Conservation (phyloP, 2,329 filamentous ascomycete species). For the Penicillium sp. region DNA sequence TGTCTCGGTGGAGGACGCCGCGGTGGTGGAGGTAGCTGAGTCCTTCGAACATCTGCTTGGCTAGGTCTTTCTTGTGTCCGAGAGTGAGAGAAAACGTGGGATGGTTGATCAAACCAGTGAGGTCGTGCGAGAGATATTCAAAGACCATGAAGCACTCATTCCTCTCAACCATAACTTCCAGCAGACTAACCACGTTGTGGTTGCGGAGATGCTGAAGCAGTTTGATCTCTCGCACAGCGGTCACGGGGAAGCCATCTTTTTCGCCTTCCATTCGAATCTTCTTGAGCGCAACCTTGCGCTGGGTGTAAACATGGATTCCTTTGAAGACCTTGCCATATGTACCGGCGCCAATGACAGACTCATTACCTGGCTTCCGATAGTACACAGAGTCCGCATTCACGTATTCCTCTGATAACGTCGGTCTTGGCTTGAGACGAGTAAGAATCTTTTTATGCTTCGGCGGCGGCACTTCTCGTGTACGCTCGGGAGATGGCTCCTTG, state of each 20-base stretch:
- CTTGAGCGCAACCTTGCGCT: conserved; percentile 83
- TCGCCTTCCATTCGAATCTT: conserved; percentile 99
- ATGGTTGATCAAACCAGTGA: conserved; percentile 93
- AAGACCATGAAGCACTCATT: conserved; percentile 99
- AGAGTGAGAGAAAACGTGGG: conserved; percentile 83
- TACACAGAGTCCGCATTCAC: conserved; percentile 85
- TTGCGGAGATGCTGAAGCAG: conserved; percentile 91
- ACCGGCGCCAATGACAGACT: conserved; percentile 91
- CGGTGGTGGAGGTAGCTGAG: conserved; percentile 90
- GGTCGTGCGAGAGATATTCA: conserved; percentile 93
- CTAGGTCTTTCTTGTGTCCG: conserved; percentile 89
- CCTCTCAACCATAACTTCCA: conserved; percentile 98
- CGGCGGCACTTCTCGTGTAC: conserved; percentile 47
- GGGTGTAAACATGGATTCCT: conserved; percentile 75
- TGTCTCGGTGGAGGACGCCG: conserved; percentile 94
- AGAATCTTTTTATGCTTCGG: conserved; percentile 64
- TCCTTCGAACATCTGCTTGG: conserved; percentile 89
- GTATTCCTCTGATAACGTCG: conserved; percentile 70
- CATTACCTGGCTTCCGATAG: conserved; percentile 93
- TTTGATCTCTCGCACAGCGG: conserved; percentile 94
- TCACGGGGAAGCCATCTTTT: conserved; percentile 98
- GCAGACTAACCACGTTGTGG: conserved; percentile 79
- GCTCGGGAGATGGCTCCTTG: conserved; percentile 50
- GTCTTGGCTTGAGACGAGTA: conserved; percentile 70
- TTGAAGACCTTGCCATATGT: conserved; percentile 98